Conservation (phyloP, 2,329 filamentous ascomycete species). For the Paraconiothyrium sp. region DNA sequence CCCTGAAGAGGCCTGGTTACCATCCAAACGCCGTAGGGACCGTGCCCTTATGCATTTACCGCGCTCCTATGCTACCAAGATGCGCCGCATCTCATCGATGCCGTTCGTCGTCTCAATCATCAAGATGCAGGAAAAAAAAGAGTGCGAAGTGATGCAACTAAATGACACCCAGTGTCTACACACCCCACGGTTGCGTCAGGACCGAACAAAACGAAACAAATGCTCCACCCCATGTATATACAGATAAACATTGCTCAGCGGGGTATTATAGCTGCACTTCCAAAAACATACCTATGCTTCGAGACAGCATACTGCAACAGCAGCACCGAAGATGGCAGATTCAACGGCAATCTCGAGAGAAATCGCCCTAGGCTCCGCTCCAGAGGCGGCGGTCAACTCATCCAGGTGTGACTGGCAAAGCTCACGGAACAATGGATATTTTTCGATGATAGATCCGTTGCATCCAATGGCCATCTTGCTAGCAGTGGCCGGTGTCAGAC, state of each 20-base stretch:
- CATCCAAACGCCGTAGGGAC: conserved; percentile 20
- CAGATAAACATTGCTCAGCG: conserved; percentile 18
- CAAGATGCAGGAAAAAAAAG: conserved; percentile 6
- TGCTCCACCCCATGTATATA: conserved; percentile 14
- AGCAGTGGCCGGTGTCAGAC: conserved; percentile 44
- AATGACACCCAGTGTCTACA: conserved; percentile 9
- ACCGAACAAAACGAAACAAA: conserved; percentile 10
- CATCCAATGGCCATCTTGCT: conserved; percentile 69
- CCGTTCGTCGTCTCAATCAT: conserved; percentile 17
- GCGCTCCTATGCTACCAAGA: neutral
- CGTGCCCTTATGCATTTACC: conserved; percentile 19
- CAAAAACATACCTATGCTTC: conserved; percentile 33
- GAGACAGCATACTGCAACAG: conserved; percentile 66
- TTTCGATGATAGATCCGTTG: conserved; percentile 82
- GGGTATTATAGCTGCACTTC: conserved; percentile 22
- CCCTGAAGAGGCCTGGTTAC: neutral
- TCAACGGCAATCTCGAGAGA: conserved; percentile 75
- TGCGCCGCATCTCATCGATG: neutral
- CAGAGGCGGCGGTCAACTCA: conserved; percentile 59
- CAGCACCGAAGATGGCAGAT: conserved; percentile 78
- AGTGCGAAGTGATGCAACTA: neutral
- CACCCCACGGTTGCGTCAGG: conserved; percentile 16
- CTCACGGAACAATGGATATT: conserved; percentile 74
- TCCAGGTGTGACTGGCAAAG: conserved; percentile 72
- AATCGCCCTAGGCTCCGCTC: conserved; percentile 57